Conservation (phyloP, 177 flowering plant species). For the Vitis hybrid region DNA sequence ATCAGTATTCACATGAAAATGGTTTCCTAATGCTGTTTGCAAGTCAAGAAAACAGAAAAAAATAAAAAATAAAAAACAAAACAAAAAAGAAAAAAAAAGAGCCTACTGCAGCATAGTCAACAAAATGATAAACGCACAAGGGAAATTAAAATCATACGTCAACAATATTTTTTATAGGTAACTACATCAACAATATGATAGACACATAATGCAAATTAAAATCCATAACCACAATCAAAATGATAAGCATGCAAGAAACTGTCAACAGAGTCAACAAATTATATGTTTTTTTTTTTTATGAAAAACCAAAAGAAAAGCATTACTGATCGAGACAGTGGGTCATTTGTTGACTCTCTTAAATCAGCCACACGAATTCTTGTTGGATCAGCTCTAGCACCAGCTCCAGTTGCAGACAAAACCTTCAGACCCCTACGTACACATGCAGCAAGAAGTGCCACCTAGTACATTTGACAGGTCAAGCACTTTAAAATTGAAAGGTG, state of each 20-base stretch:
- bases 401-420: slow-evolving; percentile 94
- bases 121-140: background rate
- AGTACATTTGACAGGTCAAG: slow-evolving; percentile 19
- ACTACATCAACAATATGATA: background rate
- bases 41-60: no score
- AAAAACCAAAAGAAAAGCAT: slow-evolving; percentile 9
- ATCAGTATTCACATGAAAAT: no score
- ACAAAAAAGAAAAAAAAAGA: background rate
- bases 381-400: slow-evolving; percentile 99
- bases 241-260: background rate
- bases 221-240: background rate
- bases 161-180: background rate
- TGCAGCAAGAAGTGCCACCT: slow-evolving; percentile 98
- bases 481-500: background rate
- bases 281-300: background rate
- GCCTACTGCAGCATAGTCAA: background rate
- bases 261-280: background rate
- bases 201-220: background rate
- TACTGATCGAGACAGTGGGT: slow-evolving; percentile 90
- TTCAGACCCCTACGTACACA: slow-evolving; percentile 87
- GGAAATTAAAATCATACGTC: background rate
- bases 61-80: no score
- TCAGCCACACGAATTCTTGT: slow-evolving; percentile 93
- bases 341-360: slow-evolving; percentile 83
- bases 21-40: no score